Evolutionary conservation across 345 rosid genomes (phyloP).

Genomic region (Garcia nutans): DNA sequence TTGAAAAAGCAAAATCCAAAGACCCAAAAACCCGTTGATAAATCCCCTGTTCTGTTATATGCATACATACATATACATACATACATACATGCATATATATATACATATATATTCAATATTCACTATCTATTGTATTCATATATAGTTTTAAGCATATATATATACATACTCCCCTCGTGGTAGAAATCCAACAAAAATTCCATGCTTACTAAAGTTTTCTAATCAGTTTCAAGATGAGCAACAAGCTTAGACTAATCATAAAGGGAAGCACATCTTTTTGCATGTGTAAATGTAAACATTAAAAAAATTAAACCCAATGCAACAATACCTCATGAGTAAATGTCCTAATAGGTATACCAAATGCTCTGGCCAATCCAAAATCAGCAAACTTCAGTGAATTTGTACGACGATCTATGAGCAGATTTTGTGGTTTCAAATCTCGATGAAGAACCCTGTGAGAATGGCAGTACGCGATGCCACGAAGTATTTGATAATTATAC

Average conservation of each 20-base stretch:
- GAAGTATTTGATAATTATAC: constrained; percentile 66
- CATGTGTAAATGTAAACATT: too few relatives aligned
- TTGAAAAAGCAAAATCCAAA: too few relatives aligned
- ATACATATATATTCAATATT: too few relatives aligned
- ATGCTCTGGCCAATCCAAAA: constrained; percentile 97
- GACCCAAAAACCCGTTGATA: too few relatives aligned
- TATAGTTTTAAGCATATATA: too few relatives aligned
- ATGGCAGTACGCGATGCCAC: constrained; percentile 97
- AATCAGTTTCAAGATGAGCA: not conserved
- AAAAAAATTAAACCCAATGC: not conserved
- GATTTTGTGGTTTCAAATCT: constrained; percentile 95
- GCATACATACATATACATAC: too few relatives aligned
- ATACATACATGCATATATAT: too few relatives aligned
- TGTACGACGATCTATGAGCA: constrained; percentile 85
- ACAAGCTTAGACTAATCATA: not conserved
- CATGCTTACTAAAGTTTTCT: not conserved
- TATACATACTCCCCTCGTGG: not conserved
- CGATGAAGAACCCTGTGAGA: constrained; percentile 99
- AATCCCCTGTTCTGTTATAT: too few relatives aligned
- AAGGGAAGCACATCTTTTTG: not conserved
- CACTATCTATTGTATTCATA: too few relatives aligned
- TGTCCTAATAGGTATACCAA: constrained; percentile 98
- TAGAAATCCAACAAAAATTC: not conserved
- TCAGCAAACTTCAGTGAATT: constrained; percentile 98
- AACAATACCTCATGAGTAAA: constrained; percentile 89